Evolutionary conservation across 2,329 filamentous ascomycete species (phyloP), one percentile per base, ranked within the genome.

Genomic region (Nemania abortiva): DNA sequence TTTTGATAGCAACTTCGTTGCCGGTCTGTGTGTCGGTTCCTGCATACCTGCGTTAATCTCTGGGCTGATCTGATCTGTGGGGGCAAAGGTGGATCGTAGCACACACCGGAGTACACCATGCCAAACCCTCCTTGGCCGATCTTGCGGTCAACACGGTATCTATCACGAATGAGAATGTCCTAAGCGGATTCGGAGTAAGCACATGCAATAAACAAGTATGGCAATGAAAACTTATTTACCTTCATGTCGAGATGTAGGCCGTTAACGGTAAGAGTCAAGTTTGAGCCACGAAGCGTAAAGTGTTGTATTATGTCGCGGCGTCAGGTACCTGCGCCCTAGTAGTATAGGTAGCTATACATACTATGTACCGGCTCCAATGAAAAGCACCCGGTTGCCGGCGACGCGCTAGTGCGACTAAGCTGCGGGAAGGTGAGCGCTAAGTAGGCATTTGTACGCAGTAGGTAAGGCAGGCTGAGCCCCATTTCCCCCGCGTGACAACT

Each of bases 111-210:
- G 53, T 58, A 70, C 3, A 70, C 68, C 10, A 58, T 0, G 29
- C 68, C 68, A 20, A 67, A 67, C n/a, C 68, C 68, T 52, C 68
- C 68, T 62, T 70, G 13, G 27, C 60, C 68, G 20, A 70, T 65
- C 68, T 67, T 70, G 27, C 39, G 29, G 42, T 70, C 63, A 52
- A 70, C 22, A 24, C 67, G 67, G 54, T 70, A 70, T 66, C 63
- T 54, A 34, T 60, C 10, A 6, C 63, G 3, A 60, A 70, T 57
- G 27, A 70, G 53, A 45, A 70, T 70, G 39, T 66, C 58, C 67
- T 70, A 59, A 15, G 27, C n/a, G 45, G 2, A 24, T 20, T 59
- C 18, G 20, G 22, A 5, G 39, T 59, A 50, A 69, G 63, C 42
- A 62, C 42, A 34, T 29, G 27, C 50, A 27, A 5, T 39, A 55